These are phyloP conservation scores for Pleurozium schreberi DNA, from an alignment of 225 moss, liverwort and hornwort genomes.

Conservation along the genomic window DNA sequence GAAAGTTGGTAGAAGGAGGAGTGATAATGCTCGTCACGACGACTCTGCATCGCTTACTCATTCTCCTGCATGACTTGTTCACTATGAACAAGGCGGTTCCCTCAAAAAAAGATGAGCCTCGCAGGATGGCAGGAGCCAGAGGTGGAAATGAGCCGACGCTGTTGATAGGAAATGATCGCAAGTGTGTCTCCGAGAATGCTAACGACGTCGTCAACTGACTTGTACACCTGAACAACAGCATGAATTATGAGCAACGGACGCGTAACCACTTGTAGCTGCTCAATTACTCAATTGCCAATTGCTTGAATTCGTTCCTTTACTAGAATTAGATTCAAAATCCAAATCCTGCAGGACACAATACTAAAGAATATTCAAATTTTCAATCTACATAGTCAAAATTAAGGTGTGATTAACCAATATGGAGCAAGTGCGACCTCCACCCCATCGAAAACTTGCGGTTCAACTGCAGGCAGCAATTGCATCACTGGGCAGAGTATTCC, in stretches of 20 bases:
- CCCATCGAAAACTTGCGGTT: not conserved
- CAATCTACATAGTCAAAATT: not conserved
- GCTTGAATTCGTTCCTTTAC: not conserved
- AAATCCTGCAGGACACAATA: not conserved
- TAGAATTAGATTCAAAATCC: not conserved
- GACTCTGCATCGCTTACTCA: not conserved
- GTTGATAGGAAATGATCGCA: not conserved
- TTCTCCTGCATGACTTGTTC: slow-evolving; percentile 4
- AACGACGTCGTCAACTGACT: not conserved
- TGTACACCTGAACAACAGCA: slow-evolving; percentile 9
- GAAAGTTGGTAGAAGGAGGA: slow-evolving; percentile 4
- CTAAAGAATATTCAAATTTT: not conserved
- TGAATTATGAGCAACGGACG: not conserved
- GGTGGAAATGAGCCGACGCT: slow-evolving; percentile 3
- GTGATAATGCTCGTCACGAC: slow-evolving; percentile 8
- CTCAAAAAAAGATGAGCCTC: slow-evolving; percentile 16
- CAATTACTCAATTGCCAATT: not conserved
- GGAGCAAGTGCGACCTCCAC: not conserved
- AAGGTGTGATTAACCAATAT: not conserved
- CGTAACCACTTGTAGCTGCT: not conserved
- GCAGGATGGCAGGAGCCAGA: not conserved
- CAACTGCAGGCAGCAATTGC: not conserved
- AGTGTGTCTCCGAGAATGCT: not conserved
- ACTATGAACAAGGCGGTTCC: slow-evolving; percentile 10
- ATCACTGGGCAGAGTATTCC: not conserved